Base-by-base conservation (phyloP, 352 stramenopile species). In the Globisporangium irregulare region DNA sequence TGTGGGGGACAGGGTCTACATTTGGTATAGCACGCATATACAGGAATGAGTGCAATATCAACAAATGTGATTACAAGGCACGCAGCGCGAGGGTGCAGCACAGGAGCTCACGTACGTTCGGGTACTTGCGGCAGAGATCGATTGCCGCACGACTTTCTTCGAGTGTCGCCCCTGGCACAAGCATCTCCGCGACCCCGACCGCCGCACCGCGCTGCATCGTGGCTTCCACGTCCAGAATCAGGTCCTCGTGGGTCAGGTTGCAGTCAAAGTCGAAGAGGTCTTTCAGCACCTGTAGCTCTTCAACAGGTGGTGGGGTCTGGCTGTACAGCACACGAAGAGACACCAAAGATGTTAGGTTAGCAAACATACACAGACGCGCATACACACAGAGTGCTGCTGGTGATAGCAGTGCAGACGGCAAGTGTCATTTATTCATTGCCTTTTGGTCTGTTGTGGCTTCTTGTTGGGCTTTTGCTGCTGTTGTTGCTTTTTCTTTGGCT, bases 261-360 rank as follows among this genome's bases (percentile, higher is more conserved):
- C 83, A 92, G 66, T 94, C 85, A 66, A 94, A 89, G 71, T 94
- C 87, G 61, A 94, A 92, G 14, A 92, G 75, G 22, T 76, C 69
- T 53, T 74, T 53, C 46, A 65, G 43, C 43, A 59, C 38, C 38
- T 20, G 54, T 15, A 59, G 25, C 54, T 34, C 54, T 38, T 59
- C 54, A 41, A 4, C 25, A 59, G 25, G 25, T 29, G 54, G 15
- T 15, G 4, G 25, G 10, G 24, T 36, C 6, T n/a, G 14, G 27
- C 6, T 59, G 54, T 24, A 0, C 22, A 29, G 14, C 22, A 27
- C 4, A 32, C 10, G 15, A 3, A 57, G 22, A 34, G 14, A 32
- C 8, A n/a, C 1, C 22, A 32, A 10, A 32, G 27, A 9, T 7
- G 18, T 22, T 10, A 14, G 15, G 8, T 32, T 29, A 25, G 50